A percentile compares a stretch with the other conserved stretches of the same genome.
Evolutionary conservation across 1,139 yeast species (phyloP).

Genomic region (Geotrichum siamense): DNA sequence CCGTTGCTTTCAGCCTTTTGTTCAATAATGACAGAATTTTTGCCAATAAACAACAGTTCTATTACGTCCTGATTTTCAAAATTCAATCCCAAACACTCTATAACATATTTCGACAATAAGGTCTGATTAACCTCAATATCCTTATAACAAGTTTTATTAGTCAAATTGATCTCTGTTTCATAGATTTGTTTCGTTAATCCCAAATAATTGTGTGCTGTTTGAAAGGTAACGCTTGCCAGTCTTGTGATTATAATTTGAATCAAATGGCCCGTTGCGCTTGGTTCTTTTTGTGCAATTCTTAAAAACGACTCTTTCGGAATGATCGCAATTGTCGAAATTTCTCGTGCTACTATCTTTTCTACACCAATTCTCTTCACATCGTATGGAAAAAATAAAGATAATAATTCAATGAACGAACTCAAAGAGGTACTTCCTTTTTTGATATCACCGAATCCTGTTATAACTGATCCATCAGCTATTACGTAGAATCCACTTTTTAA

Average conservation of each 20-base stretch:
- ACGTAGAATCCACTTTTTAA: constrained; percentile 80
- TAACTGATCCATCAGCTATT: constrained; percentile 84
- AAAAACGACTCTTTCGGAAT: constrained; percentile 82
- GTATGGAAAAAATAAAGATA: constrained; percentile 84
- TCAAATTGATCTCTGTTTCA: constrained; percentile 64
- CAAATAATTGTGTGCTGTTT: constrained; percentile 77
- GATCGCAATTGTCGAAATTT: constrained; percentile 78
- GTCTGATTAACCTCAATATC: background rate
- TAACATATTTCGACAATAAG: constrained; percentile 57
- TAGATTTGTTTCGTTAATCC: constrained; percentile 79
- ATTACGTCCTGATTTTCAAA: constrained; percentile 34
- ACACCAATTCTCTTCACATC: constrained; percentile 40
- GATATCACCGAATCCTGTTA: background rate
- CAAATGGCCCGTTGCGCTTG: constrained; percentile 86
- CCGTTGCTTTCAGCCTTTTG: constrained; percentile 69
- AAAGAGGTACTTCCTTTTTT: constrained; percentile 41
- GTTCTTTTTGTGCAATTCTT: constrained; percentile 64
- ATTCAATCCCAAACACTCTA: background rate
- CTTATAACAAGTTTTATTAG: constrained; percentile 34
- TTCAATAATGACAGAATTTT: constrained; percentile 52
- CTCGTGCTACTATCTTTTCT: constrained; percentile 49
- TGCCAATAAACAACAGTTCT: constrained; percentile 58
- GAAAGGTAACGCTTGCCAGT: constrained; percentile 82
- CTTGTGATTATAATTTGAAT: constrained; percentile 88
- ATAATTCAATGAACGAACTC: constrained; percentile 51